These are phyloP conservation scores for Neovahlkampfia damariscottae DNA, from an alignment of 78 protist genomes.

Conservation along the genomic window DNA sequence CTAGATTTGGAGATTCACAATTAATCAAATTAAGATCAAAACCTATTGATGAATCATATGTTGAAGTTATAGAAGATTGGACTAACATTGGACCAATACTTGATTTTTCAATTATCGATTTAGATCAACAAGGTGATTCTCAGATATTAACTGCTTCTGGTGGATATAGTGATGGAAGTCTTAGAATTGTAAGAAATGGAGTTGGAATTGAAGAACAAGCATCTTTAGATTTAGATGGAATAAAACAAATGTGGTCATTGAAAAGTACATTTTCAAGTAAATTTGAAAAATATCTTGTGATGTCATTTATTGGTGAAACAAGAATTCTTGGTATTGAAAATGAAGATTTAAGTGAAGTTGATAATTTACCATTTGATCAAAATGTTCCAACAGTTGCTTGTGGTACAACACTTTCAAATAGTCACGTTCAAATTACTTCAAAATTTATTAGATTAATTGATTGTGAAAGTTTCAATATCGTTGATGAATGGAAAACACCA, in stretches of 20 bases:
- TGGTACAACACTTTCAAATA: constrained; percentile 19
- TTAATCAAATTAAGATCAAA: no score
- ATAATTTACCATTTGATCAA: constrained; percentile 39
- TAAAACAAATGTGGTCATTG: constrained; percentile 66
- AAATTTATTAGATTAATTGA: constrained; percentile 1
- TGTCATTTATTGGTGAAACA: constrained; percentile 60
- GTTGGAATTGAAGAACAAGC: constrained; percentile 81
- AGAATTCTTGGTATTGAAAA: constrained; percentile 41
- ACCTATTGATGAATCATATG: no score
- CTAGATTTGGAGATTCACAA: no score
- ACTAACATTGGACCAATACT: constrained; percentile 76
- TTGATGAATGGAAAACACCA: constrained; percentile 23
- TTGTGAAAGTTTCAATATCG: background rate
- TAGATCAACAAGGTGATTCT: constrained; percentile 71
- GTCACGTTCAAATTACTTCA: constrained; percentile 26
- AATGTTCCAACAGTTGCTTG: constrained; percentile 44
- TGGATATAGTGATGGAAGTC: constrained; percentile 56
- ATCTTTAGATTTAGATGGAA: constrained; percentile 56
- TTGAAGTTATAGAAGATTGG: constrained; percentile 28
- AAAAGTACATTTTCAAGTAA: background rate
- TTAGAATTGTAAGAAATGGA: constrained; percentile 77
- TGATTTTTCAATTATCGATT: constrained; percentile 65
- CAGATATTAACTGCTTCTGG: constrained; percentile 83
- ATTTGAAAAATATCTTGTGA: constrained; percentile 32
- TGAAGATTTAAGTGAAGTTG: constrained; percentile 63